Base-by-base conservation (phyloP, 2,329 filamentous ascomycete species). In the Colletotrichum endophyticum region DNA sequence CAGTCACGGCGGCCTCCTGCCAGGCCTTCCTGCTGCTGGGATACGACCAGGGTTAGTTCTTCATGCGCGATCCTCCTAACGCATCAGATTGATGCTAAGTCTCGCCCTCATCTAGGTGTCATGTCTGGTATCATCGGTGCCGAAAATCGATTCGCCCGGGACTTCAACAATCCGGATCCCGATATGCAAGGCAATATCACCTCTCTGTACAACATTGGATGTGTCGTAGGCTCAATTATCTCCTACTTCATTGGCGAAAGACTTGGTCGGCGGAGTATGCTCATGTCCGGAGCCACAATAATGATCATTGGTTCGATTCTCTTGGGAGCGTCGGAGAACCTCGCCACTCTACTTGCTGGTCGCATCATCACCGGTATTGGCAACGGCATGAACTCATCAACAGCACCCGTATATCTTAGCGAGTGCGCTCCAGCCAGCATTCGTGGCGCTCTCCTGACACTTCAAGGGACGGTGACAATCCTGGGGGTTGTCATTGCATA, bases 361-460 rank as follows among this genome's bases (percentile, higher is more conserved):
- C 19, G 39, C 3, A 44, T 44, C 39, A 44, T 44, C 19, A 44
- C 39, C 39, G 39, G 39, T 19, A 44, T 44, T 44, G 39, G 19
- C 2, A 44, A 44, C 5, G 39, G 39, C 19, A 44, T 44, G 19
- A 44, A 44, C 39, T 44, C 39, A 5, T 44, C 39, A 2, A 44
- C 39, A 44, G 39, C 39, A 44, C 39, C 39, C 9, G 39, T 44
- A 19, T 44, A n/a, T n/a, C 19, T 44, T 6, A n/a, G 39, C 39
- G 39, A 44, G 49, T 83, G 81, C 72, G 80, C 83, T 1, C 81
- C 80, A 3, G 82, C 87, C 2, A 82, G 84, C 30, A 87, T 87
- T 61, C 86, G 89, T 36, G 90, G 89, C 36, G 84, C 85, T 67
- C 81, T 89, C 28, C 87, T 91, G 56, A 89, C 88, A 25, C 87